Base-by-base conservation (phyloP, 305 asterid species). In the Stenogyne calaminthoides region DNA sequence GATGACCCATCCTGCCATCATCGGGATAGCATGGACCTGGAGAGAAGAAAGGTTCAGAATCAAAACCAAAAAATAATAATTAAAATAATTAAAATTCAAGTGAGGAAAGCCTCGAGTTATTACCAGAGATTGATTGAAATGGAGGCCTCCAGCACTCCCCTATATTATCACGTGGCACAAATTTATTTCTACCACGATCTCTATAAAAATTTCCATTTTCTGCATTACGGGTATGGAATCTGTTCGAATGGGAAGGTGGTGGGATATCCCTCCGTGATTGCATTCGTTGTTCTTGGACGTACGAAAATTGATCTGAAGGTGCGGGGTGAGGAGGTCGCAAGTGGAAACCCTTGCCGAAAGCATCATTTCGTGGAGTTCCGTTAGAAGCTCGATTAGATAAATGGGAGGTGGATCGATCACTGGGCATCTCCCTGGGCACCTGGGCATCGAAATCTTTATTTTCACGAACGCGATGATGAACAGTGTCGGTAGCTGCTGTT, bases 271-370 rank as follows among this genome's bases (percentile, higher is more conserved):
- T 89, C 39, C 82, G 81, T 22, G 89, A 76, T 14, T 73, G 88
- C 59, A 74, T 70, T 49, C 87, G 82, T 60, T 81, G 92, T 74
- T 87, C 96, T 61, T 88, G 97, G 76, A 85, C 86, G 73, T 90
- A 91, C 5, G 92, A 86, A 71, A 93, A 93, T 69, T 91, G 97
- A 82, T 89, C 85, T 68, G 98, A 85, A 52, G 98, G 95, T 81
- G 93, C 89, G 7, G 95, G 97, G 44, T 88, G 90, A 65, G 98
- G 97, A 66, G 98, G 98, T 14, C 85, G 95, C 65, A 93, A 77
- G 64, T 79, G 93, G 75, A 84, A 89, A 81, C 89, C 83, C 83
- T 86, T 89, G 82, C 76, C 76, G 68, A 77, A 80, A 70, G 84
- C 67, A 67, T 88, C 92, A 49, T 80, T 75, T 7, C 79, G 82